Base-by-base conservation (phyloP, 352 stramenopile species). In the Phytopythium mirpurense region DNA sequence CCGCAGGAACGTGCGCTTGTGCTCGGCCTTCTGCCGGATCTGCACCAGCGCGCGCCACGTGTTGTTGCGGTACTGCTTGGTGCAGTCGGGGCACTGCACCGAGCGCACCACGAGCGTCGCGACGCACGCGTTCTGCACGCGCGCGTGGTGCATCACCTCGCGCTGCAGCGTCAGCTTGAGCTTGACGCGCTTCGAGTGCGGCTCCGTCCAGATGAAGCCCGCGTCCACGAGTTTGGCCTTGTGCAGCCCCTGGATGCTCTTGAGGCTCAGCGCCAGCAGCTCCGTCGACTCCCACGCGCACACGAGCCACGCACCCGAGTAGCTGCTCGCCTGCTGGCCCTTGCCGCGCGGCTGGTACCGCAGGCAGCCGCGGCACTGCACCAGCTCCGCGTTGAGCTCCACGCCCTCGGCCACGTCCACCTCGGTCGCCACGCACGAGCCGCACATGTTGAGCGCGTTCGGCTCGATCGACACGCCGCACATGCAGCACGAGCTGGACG, bases 381-480 rank as follows among this genome's bases (percentile, higher is more conserved):
- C 55, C 27, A 92, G 51, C 2, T 79, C 72, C 31, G 57, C 58
- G 26, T 70, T 51, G 8, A 75, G 70, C 26, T 70, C 56, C 45
- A 93, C 90, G 56, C 76, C 78, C 56, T 93, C 79, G 35, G 75
- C 52, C 42, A 93, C 78, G 63, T 93, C 70, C 35, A 88, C 75
- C 47, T 90, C 70, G n/a, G 43, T 61, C 18, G 75, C 76, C 34
- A 89, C 67, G 62, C 82, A 93, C 14, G 68, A 63, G 49, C 57
- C 56, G 72, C 82, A 93, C 82, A 90, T 93, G 67, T 90, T 90
- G 54, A 87, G 61, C 10, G 73, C 67, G 46, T 93, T 93, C 48
- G 78, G 65, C 62, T 89, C 78, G 57, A 93, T 90, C 46, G 75
- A 59, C 11, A 67, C 59, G 50, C 78, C 78, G 57, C 78, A 88